Evolutionary conservation across 139 green algal genomes (phyloP), one percentile per base, ranked within the genome.

Genomic region (Limnomonas spitsbergensis): DNA sequence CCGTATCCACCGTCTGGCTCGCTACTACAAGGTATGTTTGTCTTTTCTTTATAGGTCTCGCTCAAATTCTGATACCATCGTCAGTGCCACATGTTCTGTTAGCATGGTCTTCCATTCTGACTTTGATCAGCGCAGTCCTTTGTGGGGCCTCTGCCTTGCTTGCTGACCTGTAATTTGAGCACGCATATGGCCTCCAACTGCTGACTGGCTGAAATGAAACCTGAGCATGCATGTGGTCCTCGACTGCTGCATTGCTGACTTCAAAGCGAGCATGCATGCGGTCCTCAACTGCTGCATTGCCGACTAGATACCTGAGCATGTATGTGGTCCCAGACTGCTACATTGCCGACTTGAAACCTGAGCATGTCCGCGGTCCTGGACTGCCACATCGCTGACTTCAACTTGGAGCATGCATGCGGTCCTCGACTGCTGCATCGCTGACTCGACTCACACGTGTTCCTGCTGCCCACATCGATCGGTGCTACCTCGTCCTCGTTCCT

Each of bases 11-110:
- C 88, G 96, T 79, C 91, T 99, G 72, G 95, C 96, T 1, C 93
- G 96, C 72, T 99, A 99, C 94, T 99, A 98, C 93, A 98, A 96
- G 91, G 89, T 92, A 14, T 38, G 53, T 52, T n/a, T n/a, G n/a
- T n/a, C n/a, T n/a, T n/a, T n/a, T 47, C 29, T 34, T 34, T 29
- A 29, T 7, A n/a, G 66, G 26, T 66, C 31, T 24, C 6, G 14
- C 9, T 29, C 35, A 27, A 9, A 24, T n/a, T 76, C 9, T 9
- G 35, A 34, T 53, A 29, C n/a, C n/a, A n/a, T n/a, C n/a, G 34
- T 27, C 35, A 14, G 4, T 6, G 36, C n/a, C n/a, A n/a, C n/a
- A n/a, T n/a, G n/a, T n/a, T n/a, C n/a, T n/a, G n/a, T n/a, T n/a
- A n/a, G n/a, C n/a, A n/a, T n/a, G n/a, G n/a, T n/a, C n/a, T n/a